Base-by-base conservation (phyloP, 2,329 filamentous ascomycete species). In the Ophidiomyces ophidiicola region DNA sequence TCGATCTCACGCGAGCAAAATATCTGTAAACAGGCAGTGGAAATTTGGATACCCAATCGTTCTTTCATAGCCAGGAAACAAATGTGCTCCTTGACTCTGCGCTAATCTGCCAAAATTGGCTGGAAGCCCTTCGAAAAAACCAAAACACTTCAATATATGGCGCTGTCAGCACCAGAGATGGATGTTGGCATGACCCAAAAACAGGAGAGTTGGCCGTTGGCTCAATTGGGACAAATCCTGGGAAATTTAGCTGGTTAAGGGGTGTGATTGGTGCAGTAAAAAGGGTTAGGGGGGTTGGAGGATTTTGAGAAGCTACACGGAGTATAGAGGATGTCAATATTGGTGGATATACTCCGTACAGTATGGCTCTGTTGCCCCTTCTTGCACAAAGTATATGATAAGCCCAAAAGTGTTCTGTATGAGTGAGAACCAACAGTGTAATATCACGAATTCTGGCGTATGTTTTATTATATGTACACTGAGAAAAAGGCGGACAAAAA, bases 31-130 rank as follows among this genome's bases (percentile, higher is more conserved):
- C 12, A 60, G 58, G 82, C 3, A 82, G 74, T 46, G 82, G 81
- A 0, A 88, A 87, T 51, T 78, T 86, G 54, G 82, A 88, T 49
- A 86, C 82, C 1, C 82, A 88, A 57, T 76, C 71, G 14, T 87
- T 80, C 76, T 86, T 71, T 48, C 82, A 88, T 52, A 78, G 71
- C 39, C 80, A 86, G 55, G 82, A 88, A 56, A 70, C 82, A 39
- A 87, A 88, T 48, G 58, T 87, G 17, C 74, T 88, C 70, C 60
- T 86, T 4, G 82, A 88, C 45, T 78, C 72, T 14, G 50, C 56
- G 0, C 55, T 66, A 1, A 62, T 86, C 0, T 85, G 81, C 48
- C 53, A 53, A 20, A 66, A 64, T 23, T 84, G 80, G 80, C 66
- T 73, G 14, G 71, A 76, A 11, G 73, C 62, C 0, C 65, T 82